A percentile compares a stretch with the other conserved stretches of the same genome.
Evolutionary conservation across 2,329 filamentous ascomycete genomes (phyloP).

Genomic region (Alternaria sp.): DNA sequence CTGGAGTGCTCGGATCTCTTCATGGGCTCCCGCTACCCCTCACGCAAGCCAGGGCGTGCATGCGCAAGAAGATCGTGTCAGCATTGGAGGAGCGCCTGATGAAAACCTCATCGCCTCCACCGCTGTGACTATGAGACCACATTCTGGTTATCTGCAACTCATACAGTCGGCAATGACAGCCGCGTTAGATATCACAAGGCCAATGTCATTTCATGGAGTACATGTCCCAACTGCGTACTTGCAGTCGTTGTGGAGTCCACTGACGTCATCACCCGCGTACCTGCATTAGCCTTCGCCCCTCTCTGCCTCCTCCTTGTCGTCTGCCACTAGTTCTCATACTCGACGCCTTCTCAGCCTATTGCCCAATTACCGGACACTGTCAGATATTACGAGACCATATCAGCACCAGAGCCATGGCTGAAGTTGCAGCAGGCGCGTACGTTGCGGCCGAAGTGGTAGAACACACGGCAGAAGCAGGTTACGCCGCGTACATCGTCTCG

Average conservation of each 20-base stretch:
- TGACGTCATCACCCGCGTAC: constrained; percentile 12
- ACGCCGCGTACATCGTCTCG: constrained; percentile 50
- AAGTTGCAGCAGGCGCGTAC: constrained; percentile 49
- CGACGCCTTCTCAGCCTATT: not conserved
- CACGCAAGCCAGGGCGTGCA: not conserved
- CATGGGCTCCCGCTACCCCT: not conserved
- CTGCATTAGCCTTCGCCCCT: constrained; percentile 5
- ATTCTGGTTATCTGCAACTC: not conserved
- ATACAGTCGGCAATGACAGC: not conserved
- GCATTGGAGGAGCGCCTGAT: not conserved
- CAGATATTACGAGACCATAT: not conserved
- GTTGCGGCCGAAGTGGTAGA: constrained; percentile 48
- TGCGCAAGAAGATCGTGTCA: not conserved
- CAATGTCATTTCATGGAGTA: not conserved
- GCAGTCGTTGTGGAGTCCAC: constrained; percentile 4
- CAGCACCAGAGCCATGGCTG: constrained; percentile 40
- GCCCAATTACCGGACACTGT: not conserved
- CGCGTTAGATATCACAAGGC: not conserved
- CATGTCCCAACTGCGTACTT: not conserved
- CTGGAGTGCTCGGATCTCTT: not conserved
- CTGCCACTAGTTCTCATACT: not conserved
- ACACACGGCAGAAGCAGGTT: constrained; percentile 49
- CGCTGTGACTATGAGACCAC: not conserved
- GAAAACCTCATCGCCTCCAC: no score
- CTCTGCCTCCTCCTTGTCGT: not conserved